phyloP scores from a whole-genome alignment of 345 rosid species.

The Camelina hispida region DNA sequence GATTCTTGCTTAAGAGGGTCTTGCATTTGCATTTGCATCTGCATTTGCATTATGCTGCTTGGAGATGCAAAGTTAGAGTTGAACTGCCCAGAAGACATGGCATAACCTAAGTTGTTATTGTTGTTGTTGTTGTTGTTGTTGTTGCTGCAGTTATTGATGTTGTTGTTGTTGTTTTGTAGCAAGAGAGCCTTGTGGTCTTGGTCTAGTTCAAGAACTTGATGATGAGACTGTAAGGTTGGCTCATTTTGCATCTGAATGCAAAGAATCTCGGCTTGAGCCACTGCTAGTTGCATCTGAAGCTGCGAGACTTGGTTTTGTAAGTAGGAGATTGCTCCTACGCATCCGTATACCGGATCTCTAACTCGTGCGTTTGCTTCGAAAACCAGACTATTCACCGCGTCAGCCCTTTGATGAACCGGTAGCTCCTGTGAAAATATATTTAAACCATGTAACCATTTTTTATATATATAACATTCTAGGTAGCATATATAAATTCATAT shows the following conservation, averaged over 20 bases:
- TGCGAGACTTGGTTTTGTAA: conserved; percentile 82
- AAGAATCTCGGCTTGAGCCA: conserved; percentile 79
- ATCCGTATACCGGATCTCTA: conserved; percentile 85
- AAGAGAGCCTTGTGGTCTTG: conserved; percentile 58
- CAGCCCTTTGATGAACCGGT: conserved; percentile 77
- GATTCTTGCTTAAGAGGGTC: conserved; percentile 77
- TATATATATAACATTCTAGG: neutral
- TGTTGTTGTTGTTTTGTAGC: conserved; percentile 28
- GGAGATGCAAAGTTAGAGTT: conserved; percentile 62
- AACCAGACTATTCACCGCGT: conserved; percentile 80
- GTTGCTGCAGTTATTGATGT: conserved; percentile 35
- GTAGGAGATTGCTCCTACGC: conserved; percentile 81
- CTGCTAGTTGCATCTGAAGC: conserved; percentile 81
- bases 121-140: conserved; percentile 31
- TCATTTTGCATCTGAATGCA: conserved; percentile 83
- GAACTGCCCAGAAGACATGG: conserved; percentile 47
- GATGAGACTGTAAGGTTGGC: conserved; percentile 47
- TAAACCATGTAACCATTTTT: conserved; percentile 24
- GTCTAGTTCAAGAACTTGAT: conserved; percentile 44
- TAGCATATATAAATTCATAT: neutral
- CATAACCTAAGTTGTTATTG: conserved; percentile 45
- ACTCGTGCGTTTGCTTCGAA: conserved; percentile 84
- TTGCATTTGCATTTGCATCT: conserved; percentile 53
- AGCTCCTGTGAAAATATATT: conserved; percentile 57
- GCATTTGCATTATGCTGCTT: conserved; percentile 53